Evolutionary conservation across 2,329 filamentous ascomycete species (phyloP).

Genomic region (Ceratocystiopsis sp.): DNA sequence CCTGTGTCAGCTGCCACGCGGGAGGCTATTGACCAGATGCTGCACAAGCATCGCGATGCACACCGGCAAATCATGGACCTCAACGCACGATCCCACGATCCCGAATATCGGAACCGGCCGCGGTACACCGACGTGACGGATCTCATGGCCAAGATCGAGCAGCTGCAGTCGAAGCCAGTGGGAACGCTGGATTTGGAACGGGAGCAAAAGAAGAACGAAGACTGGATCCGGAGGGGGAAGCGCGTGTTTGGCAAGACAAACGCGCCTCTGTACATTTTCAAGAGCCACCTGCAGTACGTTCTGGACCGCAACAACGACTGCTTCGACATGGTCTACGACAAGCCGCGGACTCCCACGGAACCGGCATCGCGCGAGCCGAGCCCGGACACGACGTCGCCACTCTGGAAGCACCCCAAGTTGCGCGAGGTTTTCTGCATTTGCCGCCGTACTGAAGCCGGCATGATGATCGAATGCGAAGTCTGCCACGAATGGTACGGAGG

Average conservation of each 20-base stretch:
- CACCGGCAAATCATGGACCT: constrained; percentile 75
- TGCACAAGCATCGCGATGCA: constrained; percentile 90
- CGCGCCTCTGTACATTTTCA: constrained; percentile 86
- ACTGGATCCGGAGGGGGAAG: constrained; percentile 98
- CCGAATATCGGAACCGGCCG: constrained; percentile 62
- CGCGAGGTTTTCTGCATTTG: constrained; percentile 94
- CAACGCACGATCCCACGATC: constrained; percentile 58
- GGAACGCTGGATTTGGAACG: constrained; percentile 88
- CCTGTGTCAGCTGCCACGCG: constrained; percentile 74
- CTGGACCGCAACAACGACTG: constrained; percentile 77
- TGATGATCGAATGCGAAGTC: constrained; percentile 99
- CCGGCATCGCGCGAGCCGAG: constrained; percentile 72
- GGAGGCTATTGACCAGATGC: constrained; percentile 68
- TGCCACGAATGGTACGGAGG: constrained; percentile 82
- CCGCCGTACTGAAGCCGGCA: constrained; percentile 77
- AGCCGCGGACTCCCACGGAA: constrained; percentile 77
- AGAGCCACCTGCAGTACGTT: constrained; percentile 86
- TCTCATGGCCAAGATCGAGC: constrained; percentile 71
- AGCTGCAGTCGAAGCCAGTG: constrained; percentile 79
- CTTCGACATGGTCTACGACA: constrained; percentile 73
- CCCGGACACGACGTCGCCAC: constrained; percentile 32
- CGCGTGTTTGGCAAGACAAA: constrained; percentile 97
- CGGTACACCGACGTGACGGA: constrained; percentile 82
- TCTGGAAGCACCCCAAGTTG: constrained; percentile 44
- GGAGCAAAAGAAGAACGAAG: constrained; percentile 86